Conservation (phyloP, 495 filamentous ascomycete genomes). For the Rhypophila decipiens region DNA sequence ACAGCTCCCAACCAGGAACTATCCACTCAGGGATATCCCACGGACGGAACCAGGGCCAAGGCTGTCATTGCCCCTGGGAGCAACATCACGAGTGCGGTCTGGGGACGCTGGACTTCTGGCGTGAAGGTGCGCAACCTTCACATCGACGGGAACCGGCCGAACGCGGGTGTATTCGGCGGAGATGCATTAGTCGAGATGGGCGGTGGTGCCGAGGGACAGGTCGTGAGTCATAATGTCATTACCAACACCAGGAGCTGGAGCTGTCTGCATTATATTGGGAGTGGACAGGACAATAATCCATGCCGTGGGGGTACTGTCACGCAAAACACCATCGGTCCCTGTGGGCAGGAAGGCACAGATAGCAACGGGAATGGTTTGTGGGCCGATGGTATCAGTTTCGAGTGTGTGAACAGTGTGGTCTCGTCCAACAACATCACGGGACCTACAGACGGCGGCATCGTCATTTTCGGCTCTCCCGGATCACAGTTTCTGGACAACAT, state of each 20-base stretch:
- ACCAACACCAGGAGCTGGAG: conserved; percentile 14
- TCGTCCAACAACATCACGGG: conserved; percentile 10
- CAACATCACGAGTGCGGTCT: too few species aligned
- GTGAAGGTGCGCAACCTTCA: conserved; percentile 6
- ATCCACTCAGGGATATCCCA: too few species aligned
- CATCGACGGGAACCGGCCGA: conserved; percentile 14
- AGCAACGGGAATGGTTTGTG: conserved; percentile 6
- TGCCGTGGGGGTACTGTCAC: conserved; percentile 9
- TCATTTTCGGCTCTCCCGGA: conserved; percentile 11
- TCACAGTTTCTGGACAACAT: conserved; percentile 8
- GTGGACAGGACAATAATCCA: conserved; percentile 2
- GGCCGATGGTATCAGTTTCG: conserved; percentile 13
- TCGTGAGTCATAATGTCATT: conserved; percentile 2
- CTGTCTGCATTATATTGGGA: conserved; percentile 11
- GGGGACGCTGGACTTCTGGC: too few species aligned
- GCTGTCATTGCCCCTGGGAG: too few species aligned
- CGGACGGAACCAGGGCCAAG: too few species aligned
- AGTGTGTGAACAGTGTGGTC: conserved; percentile 5
- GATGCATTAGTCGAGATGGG: conserved; percentile 14
- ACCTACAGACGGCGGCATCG: conserved; percentile 12
- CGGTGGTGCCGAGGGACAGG: conserved; percentile 7
- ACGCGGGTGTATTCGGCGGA: conserved; percentile 5
- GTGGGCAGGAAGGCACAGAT: conserved; percentile 6
- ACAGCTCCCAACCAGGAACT: too few species aligned
- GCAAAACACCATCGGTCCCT: conserved; percentile 10